Conservation (phyloP, 768 basidiomycete species). For the Hypholoma sublateritium region DNA sequence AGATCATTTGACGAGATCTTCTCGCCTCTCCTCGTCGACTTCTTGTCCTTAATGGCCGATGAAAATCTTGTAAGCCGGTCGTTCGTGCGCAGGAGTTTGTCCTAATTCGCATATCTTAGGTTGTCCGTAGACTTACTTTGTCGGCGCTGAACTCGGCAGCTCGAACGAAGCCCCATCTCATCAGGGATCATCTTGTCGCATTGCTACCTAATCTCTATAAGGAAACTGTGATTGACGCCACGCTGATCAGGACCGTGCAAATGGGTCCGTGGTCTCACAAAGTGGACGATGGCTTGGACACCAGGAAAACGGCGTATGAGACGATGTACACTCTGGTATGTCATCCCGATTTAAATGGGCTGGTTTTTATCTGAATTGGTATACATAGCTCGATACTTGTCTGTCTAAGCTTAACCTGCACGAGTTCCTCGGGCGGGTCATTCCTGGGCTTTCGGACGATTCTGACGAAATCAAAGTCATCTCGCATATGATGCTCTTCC, state of each 20-base stretch:
- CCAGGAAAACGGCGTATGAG: constrained; percentile 96
- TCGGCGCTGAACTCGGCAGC: constrained; percentile 94
- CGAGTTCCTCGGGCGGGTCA: constrained; percentile 78
- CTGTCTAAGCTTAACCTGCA: constrained; percentile 84
- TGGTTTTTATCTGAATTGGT: neutral
- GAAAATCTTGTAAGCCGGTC: constrained; percentile 66
- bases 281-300: constrained; percentile 95
- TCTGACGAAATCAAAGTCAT: constrained; percentile 98
- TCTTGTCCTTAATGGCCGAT: constrained; percentile 90
- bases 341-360: constrained; percentile 1
- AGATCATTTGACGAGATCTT: constrained; percentile 89
- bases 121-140: constrained; percentile 85
- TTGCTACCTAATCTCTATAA: constrained; percentile 84
- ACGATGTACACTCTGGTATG: constrained; percentile 92
- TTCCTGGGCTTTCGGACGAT: constrained; percentile 82
- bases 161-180: constrained; percentile 89
- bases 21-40: constrained; percentile 84
- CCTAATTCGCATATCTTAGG: constrained; percentile 41
- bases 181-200: constrained; percentile 76
- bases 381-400: constrained; percentile 81
- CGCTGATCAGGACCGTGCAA: constrained; percentile 85
- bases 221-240: constrained; percentile 78
- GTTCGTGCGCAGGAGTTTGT: neutral
- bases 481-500: constrained; percentile 93
- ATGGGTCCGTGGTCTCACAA: constrained; percentile 99